phyloP scores from a whole-genome alignment of 192 early-diverging fungal genomes.

The Piromyces sp. region DNA sequence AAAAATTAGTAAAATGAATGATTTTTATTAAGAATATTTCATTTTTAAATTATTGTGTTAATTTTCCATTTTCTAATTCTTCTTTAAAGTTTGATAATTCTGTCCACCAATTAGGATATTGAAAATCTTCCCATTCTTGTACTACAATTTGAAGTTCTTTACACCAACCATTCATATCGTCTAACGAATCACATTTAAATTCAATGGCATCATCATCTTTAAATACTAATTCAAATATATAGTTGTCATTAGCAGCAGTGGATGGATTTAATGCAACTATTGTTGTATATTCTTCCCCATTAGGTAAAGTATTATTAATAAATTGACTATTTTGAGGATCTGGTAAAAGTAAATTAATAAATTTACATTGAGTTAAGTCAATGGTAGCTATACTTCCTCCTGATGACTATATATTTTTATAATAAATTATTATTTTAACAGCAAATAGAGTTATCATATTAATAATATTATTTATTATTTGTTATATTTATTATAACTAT shows the following conservation, averaged over 20 bases:
- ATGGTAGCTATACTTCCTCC: background rate
- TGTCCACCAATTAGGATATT: background rate
- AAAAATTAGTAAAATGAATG: too few species aligned
- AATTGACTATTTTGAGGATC: background rate
- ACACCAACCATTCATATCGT: background rate
- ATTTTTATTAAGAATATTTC: too few species aligned
- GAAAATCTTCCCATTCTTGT: background rate
- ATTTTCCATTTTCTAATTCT: background rate
- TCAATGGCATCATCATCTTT: background rate
- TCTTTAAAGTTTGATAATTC: background rate
- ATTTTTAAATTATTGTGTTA: too few species aligned
- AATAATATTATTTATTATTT: too few species aligned
- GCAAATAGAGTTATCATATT: too few species aligned
- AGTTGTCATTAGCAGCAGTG: background rate
- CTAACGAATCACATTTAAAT: background rate
- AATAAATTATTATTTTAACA: too few species aligned
- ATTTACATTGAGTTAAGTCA: background rate
- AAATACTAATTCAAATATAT: background rate
- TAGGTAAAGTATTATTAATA: background rate
- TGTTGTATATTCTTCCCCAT: background rate
- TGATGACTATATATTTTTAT: background rate
- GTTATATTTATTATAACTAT: too few species aligned
- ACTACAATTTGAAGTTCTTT: background rate
- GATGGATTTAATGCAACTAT: background rate
- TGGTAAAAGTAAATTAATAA: background rate